Evolutionary conservation across 371 early-diverging fungal species (phyloP).

Genomic region (Thermomucor indicae-seudaticae): DNA sequence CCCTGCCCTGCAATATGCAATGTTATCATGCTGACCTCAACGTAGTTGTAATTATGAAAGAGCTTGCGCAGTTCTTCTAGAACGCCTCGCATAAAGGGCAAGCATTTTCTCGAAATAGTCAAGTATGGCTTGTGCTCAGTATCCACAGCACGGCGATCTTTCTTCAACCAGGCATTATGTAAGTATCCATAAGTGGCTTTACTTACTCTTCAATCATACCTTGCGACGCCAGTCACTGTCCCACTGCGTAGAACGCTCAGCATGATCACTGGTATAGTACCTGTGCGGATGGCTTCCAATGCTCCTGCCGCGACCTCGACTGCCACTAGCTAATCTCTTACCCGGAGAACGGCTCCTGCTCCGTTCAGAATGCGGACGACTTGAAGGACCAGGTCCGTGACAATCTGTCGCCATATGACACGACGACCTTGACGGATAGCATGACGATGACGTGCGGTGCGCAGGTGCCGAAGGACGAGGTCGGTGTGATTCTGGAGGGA

Average conservation of each 20-base stretch:
- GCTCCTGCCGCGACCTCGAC: conserved; percentile 35
- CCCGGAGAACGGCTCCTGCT: no score
- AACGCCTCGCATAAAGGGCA: conserved; percentile 50
- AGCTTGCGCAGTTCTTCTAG: conserved; percentile 41
- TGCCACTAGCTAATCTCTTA: no score
- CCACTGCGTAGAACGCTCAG: conserved; percentile 12
- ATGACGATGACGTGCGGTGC: no score
- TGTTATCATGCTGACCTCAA: conserved; percentile 23
- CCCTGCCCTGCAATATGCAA: not conserved
- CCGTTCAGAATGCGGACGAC: no score
- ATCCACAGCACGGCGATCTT: not conserved
- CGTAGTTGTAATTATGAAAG: conserved; percentile 32
- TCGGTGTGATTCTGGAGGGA: no score
- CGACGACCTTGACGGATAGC: no score
- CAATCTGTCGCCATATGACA: no score
- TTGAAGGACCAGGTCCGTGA: no score
- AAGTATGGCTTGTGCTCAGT: conserved; percentile 30
- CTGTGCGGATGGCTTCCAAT: conserved; percentile 11
- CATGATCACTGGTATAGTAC: conserved; percentile 6
- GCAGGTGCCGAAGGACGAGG: no score
- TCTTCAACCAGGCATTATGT: no score
- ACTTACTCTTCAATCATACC: no score
- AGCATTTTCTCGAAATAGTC: conserved; percentile 46
- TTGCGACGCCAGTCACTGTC: not conserved
- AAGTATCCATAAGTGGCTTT: no score